Base-by-base conservation (phyloP, 768 basidiomycete genomes). In the Rhodocollybia butyracea region DNA sequence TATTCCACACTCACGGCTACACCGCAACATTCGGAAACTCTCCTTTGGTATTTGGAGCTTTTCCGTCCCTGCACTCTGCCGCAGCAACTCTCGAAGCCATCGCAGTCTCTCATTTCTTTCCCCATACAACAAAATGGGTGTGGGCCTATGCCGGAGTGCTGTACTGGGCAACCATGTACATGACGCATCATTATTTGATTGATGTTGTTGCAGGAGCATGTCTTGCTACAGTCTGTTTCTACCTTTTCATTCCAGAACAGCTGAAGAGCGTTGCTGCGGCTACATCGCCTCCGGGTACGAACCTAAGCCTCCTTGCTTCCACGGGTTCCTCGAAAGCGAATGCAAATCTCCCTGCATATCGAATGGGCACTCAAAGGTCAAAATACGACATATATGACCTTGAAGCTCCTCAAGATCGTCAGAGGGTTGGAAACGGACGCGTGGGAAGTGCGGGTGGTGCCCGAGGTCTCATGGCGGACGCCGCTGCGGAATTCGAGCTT, bases 101-200 rank as follows among this genome's bases (percentile, higher is more conserved):
- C 46, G 95, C 95, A 79, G 72, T 98, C 52, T 85, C 89, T 19
- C 94, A 98, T 72, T 98, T 98, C 74, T 98, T 98, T 83, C 91
- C 92, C 0, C 78, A 80, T 57, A 78, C 77, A 30, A 76, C 82
- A 1, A 75, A 73, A 2, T 86, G 79, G 60, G 84, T 85, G 22
- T 98, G 94, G 91, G 75, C 72, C 1, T 99, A 98, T 71, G 86
- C 85, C 2, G 85, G 82, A 5, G 73, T 91, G 17, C 81, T 99
- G 3, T 98, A 96, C 69, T 99, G 97, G 97, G 87, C 91, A 10
- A 98, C 96, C 22, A 98, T 98, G 96, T 98, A 96, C 76, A 88
- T 96, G 63, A 92, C 91, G 3, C 94, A 97, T 70, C 96, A 98
- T 74, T 98, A 98, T 77, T 88, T 99, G 66, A 94, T 99, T 73